Conservation (phyloP, 1,139 yeast species). For the Diutina catenulata region DNA sequence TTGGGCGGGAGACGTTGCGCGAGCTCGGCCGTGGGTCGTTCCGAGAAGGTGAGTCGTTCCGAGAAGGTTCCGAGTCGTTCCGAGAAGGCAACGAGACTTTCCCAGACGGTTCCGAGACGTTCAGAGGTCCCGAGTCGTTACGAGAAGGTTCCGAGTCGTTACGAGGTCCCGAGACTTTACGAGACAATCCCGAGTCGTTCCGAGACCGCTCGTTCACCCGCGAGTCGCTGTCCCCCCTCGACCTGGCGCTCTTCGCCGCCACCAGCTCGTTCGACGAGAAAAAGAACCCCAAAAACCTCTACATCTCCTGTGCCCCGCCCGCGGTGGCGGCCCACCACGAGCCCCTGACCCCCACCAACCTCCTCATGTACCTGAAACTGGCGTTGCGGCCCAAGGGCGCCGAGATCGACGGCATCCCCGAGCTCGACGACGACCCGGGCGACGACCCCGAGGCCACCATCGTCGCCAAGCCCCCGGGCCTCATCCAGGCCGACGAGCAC, state of each 20-base stretch:
- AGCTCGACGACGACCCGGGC: slow-evolving; percentile 5
- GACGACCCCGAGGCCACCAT: slow-evolving; percentile 2
- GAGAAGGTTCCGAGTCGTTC: background rate
- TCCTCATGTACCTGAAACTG: background rate
- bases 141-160: background rate
- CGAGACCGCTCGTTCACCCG: too few relatives aligned
- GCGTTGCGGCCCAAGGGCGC: slow-evolving; percentile 6
- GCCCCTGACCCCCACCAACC: slow-evolving; percentile 22
- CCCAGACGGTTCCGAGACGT: background rate
- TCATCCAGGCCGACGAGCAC: slow-evolving; percentile 36
- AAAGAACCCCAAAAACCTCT: too few relatives aligned
- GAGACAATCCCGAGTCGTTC: too few relatives aligned
- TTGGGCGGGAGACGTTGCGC: too few relatives aligned
- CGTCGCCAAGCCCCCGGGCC: slow-evolving; percentile 6
- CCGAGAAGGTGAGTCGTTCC: background rate
- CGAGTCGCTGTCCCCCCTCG: too few relatives aligned
- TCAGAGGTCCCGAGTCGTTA: background rate
- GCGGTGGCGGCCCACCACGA: too few relatives aligned
- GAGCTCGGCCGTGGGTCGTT: background rate
- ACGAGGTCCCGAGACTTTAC: too few relatives aligned
- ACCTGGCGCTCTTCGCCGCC: too few relatives aligned
- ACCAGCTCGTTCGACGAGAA: too few relatives aligned
- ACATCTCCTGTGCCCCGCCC: too few relatives aligned
- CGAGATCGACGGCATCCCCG: slow-evolving; percentile 6
- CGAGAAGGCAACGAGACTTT: too few relatives aligned